Evolutionary conservation across 2,329 filamentous ascomycete species (phyloP), one percentile per base, ranked within the genome.

Genomic region (Xylaria sp.): DNA sequence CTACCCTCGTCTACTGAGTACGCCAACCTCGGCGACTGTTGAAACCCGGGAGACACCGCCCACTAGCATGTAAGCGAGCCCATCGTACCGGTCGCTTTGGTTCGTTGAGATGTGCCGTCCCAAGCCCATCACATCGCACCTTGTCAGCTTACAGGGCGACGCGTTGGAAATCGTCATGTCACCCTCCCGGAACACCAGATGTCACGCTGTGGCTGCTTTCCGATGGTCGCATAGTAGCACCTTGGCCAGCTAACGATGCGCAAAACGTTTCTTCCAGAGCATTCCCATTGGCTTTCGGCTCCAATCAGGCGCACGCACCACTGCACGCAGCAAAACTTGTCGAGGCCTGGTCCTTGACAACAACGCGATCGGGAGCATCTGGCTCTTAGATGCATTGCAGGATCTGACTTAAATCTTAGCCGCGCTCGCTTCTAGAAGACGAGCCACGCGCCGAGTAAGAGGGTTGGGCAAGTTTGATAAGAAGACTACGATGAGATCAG

Each of bases 341-440:
- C 67, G 67, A 67, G 67, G 60, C 71, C 69, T 73, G 71, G 56
- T 73, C 71, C 71, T 72, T 73, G 71, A 73, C 66, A 67, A 66
- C 56, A 66, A 41, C 63, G 67, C 65, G 71, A 73, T 73, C 69
- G 69, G 69, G 69, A 65, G 52, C 65, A 67, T 69, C 66, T 70
- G 50, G 65, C 71, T 71, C 62, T 68, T 60, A 72, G 72, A 70
- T 73, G 71, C 72, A 73, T 73, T 74, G 72, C 72, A 73, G 69
- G 72, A 74, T 74, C 72, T 74, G 56, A 63, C 66, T 71, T 68
- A 54, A 57, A 68, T 65, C 67, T 70, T 70, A 68, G 65, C 69
- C 69, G 59, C 67, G 58, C 64, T 71, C 67, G 67, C 70, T 71
- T 71, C 70, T 71, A 70, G 69, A 70, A 71, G 57, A 68, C 61